These are phyloP conservation scores for Phylloporus sp. DNA, from an alignment of 768 basidiomycete species.

Conservation along the genomic window DNA sequence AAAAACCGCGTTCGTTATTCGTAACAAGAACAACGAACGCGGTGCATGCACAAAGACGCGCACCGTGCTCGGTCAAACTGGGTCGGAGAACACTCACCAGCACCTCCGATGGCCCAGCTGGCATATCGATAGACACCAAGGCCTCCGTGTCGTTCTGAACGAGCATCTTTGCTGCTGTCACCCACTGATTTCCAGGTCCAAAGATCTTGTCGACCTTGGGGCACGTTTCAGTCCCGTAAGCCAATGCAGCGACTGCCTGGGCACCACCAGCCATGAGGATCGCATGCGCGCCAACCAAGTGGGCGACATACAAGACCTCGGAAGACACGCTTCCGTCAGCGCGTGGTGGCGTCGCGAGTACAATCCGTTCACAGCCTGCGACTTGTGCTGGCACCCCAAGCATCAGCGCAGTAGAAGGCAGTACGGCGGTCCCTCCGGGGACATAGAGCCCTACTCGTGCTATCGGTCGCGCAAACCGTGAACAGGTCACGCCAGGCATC, in stretches of 20 bases:
- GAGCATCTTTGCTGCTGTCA: constrained; percentile 98
- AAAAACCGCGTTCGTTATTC: constrained; percentile 29
- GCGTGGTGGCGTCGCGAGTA: constrained; percentile 94
- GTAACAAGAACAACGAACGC: constrained; percentile 37
- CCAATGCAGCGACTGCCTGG: constrained; percentile 93
- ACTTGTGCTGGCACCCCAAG: constrained; percentile 97
- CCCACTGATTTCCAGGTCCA: constrained; percentile 99
- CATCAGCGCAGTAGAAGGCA: constrained; percentile 97
- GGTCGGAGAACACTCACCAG: constrained; percentile 47
- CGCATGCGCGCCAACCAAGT: constrained; percentile 83
- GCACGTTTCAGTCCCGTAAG: constrained; percentile 91
- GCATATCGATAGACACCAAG: constrained; percentile 97
- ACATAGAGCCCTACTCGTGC: constrained; percentile 95
- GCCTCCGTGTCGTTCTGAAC: constrained; percentile 99
- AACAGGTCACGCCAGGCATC: constrained; percentile 96
- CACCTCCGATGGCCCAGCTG: constrained; percentile 96
- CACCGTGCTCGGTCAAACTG: constrained; percentile 56
- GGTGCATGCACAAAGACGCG: constrained; percentile 47
- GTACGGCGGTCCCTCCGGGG: constrained; percentile 92
- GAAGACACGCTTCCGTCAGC: constrained; percentile 90
- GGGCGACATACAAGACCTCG: constrained; percentile 95
- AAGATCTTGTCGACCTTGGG: constrained; percentile 99
- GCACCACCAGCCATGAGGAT: constrained; percentile 95
- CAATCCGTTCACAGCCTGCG: constrained; percentile 87
- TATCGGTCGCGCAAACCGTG: constrained; percentile 92